A percentile compares a stretch with the other conserved stretches of the same genome.
Evolutionary conservation across 306 rosid genomes (phyloP).

Genomic region (Rosa persica): DNA sequence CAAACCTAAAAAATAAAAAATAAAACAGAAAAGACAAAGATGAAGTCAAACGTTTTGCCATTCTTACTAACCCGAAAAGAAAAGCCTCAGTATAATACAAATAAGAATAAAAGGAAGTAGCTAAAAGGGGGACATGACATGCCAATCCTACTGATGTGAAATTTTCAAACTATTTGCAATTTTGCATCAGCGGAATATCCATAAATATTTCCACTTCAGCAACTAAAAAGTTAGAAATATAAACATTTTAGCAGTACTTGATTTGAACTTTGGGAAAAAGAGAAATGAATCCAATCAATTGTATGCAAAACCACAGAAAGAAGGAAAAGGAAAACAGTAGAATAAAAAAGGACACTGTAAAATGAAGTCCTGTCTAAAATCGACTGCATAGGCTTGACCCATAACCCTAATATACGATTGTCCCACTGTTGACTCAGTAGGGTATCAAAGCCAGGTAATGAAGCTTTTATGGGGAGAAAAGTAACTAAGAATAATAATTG

Average conservation of each 20-base stretch:
- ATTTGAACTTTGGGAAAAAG: not conserved
- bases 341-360: not conserved
- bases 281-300: not conserved
- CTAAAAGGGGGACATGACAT: not conserved
- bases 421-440: not conserved
- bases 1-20: constrained; percentile 50
- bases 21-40: not conserved
- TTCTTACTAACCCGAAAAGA: constrained; percentile 6
- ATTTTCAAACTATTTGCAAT: not conserved
- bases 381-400: not conserved
- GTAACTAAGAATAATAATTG: constrained; percentile 18
- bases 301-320: not conserved
- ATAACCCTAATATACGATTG: not conserved
- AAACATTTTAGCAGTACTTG: not conserved
- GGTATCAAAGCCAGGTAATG: not conserved
- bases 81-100: not conserved
- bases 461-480: not conserved
- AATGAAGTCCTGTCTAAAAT: not conserved
- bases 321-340: not conserved
- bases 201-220: not conserved
- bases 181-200: not conserved
- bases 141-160: not conserved
- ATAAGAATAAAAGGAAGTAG: not conserved
- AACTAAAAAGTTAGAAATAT: not conserved
- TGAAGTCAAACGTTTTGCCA: not conserved